Evolutionary conservation across 768 basidiomycete genomes (phyloP).

Genomic region (Lactarius tabidus): DNA sequence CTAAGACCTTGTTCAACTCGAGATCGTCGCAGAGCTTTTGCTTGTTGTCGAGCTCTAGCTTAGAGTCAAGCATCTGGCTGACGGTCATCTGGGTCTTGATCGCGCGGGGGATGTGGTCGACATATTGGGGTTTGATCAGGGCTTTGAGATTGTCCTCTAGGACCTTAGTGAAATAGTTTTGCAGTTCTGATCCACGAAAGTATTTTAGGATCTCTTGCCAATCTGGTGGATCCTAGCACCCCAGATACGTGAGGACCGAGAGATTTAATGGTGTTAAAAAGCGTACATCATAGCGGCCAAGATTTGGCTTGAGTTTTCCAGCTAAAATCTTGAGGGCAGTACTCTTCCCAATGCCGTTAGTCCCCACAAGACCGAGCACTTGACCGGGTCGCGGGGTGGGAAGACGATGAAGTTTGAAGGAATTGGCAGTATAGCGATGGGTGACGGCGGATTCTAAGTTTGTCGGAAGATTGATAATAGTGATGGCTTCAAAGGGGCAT

Average conservation of each 20-base stretch:
- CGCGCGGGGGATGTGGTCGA: conserved; percentile 95
- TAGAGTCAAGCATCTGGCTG: conserved; percentile 85
- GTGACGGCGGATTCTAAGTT: conserved; percentile 95
- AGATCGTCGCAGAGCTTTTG: conserved; percentile 80
- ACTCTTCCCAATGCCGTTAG: conserved; percentile 99
- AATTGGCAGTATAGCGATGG: conserved; percentile 96
- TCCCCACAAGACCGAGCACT: conserved; percentile 97
- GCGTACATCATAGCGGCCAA: conserved; percentile 90
- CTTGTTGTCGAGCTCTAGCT: conserved; percentile 87
- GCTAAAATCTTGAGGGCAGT: conserved; percentile 96
- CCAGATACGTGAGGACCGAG: conserved; percentile 10
- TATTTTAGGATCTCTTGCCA: conserved; percentile 99
- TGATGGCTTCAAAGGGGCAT: conserved; percentile 98
- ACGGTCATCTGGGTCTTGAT: conserved; percentile 91
- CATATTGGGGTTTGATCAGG: conserved; percentile 99
- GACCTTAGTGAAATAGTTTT: conserved; percentile 99
- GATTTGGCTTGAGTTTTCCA: conserved; percentile 96
- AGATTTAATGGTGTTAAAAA: background rate
- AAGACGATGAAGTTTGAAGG: conserved; percentile 97
- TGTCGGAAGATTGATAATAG: conserved; percentile 98
- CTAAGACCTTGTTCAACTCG: conserved; percentile 81
- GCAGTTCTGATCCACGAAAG: conserved; percentile 97
- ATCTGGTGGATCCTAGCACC: conserved; percentile 84
- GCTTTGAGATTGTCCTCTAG: conserved; percentile 98
- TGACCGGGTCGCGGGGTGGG: conserved; percentile 97